Percentiles rank a stretch among this genome's conserved stretches.
These are phyloP conservation scores for Boechera divaricarpa DNA, from an alignment of 345 rosid genomes.

Conservation along the genomic window DNA sequence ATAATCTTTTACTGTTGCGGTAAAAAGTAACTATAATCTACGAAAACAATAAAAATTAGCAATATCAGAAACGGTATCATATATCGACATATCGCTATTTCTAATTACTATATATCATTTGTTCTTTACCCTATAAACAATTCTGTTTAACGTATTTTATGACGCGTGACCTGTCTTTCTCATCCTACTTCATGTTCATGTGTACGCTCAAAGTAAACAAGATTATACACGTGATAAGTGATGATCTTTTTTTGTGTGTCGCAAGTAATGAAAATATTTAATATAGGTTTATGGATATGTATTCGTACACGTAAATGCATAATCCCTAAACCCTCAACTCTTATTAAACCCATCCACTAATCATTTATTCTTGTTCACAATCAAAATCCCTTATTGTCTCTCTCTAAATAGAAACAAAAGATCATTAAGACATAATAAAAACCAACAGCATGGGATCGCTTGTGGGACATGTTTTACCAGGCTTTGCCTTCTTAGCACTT, in stretches of 20 bases:
- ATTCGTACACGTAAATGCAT: not conserved
- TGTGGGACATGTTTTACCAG: conserved; percentile 74
- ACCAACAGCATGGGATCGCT: conserved; percentile 59
- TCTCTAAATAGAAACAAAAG: not conserved
- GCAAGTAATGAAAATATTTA: not conserved
- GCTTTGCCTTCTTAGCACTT: conserved; percentile 59
- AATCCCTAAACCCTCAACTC: not conserved
- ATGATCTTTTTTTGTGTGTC: not conserved
- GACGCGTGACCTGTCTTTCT: not conserved
- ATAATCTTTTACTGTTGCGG: too few species aligned
- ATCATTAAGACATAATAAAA: too few species aligned
- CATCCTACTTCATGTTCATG: not conserved
- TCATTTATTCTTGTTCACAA: too few species aligned
- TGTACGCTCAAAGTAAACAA: not conserved
- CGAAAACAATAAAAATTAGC: too few species aligned
- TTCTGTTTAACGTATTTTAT: too few species aligned
- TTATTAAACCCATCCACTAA: not conserved
- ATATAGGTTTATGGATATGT: not conserved
- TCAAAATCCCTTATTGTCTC: not conserved
- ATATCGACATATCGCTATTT: too few species aligned
- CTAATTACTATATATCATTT: too few species aligned
- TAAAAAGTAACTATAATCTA: too few species aligned
- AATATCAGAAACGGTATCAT: too few species aligned
- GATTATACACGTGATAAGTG: not conserved
- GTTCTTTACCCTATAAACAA: too few species aligned